Evolutionary conservation across 306 rosid genomes (phyloP), one percentile per base, ranked within the genome.

Genomic region (Amphicarpaea edgeworthii): DNA sequence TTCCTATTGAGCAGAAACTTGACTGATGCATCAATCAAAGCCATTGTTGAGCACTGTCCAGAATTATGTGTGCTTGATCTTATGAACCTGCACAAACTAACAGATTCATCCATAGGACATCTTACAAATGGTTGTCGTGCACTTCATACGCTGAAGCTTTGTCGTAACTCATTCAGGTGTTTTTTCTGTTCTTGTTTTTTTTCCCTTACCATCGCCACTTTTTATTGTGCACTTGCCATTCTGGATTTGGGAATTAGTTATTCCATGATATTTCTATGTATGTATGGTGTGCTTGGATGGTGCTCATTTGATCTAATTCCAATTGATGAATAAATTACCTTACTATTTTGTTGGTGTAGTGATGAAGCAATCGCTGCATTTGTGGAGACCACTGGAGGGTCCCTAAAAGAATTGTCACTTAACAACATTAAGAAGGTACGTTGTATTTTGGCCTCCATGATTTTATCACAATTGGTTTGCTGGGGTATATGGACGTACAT

Each of bases 351-450:
- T 17, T 63, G 50, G 69, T 84, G 60, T 74, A 95, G 99, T 84
- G 99, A 95, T 82, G 95, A 89, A 77, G 89, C 96, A 41, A 58
- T 95, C 71, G 96, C 96, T 82, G 98, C 97, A 20, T 95, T 89
- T 72, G 66, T 95, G 78, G 96, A 95, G 80, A 88, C 90, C 11
- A 77, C 70, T 8, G 97, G 94, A 75, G 87, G 73, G 67, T 74
- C 72, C 38, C 85, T 96, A 54, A 76, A 78, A 50, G 97, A 92
- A 73, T 83, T 96, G 78, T 92, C 90, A 3, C 85, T 96, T 45
- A 96, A 92, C 87, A 85, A 87, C 41, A 28, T 96, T 19, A 88
- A 60, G 81, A 88, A 81, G 97, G 99, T 92, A 82, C 51, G 7
- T 26, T 58, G 21, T 49, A 72, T 67, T 26, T 60, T 20, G 68